Conservation (phyloP, 768 basidiomycete genomes). For the Leccinellum rugosiceps region DNA sequence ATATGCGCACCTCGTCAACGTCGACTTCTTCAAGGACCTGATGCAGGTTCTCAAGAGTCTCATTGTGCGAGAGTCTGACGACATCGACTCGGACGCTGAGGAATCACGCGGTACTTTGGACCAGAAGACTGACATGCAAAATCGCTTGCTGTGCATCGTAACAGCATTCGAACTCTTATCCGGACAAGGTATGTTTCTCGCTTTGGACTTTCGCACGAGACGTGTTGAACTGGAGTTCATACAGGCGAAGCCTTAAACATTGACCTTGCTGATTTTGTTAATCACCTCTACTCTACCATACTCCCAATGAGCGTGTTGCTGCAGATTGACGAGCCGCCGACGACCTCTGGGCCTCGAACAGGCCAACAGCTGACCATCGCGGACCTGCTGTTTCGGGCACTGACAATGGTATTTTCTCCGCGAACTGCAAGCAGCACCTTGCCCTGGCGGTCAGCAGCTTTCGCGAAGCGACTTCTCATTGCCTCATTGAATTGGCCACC, state of each 20-base stretch:
- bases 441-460: slow-evolving; percentile 81
- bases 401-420: slow-evolving; percentile 79
- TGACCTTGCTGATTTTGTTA: slow-evolving; percentile 87
- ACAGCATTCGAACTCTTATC: slow-evolving; percentile 97
- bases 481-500: slow-evolving; percentile 83
- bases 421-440: slow-evolving; percentile 56
- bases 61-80: slow-evolving; percentile 50
- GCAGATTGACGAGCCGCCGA: slow-evolving; percentile 55
- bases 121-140: slow-evolving; percentile 45
- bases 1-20: slow-evolving; percentile 94
- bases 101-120: slow-evolving; percentile 24
- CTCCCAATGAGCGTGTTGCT: slow-evolving; percentile 65
- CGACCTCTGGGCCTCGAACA: slow-evolving; percentile 25
- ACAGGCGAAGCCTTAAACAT: slow-evolving; percentile 96
- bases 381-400: slow-evolving; percentile 83
- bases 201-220: slow-evolving; percentile 7
- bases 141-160: slow-evolving; percentile 79
- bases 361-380: slow-evolving; percentile 39
- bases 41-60: slow-evolving; percentile 81
- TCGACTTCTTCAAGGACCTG: slow-evolving; percentile 97
- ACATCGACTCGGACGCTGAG: slow-evolving; percentile 38
- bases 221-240: not conserved
- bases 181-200: slow-evolving; percentile 71
- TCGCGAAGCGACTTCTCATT: slow-evolving; percentile 86
- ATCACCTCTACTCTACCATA: slow-evolving; percentile 79